Percentiles rank a stretch among this genome's conserved stretches.
These are phyloP conservation scores for Colletotrichum ledebouriae DNA, from an alignment of 2,329 filamentous ascomycete genomes.

Conservation along the genomic window DNA sequence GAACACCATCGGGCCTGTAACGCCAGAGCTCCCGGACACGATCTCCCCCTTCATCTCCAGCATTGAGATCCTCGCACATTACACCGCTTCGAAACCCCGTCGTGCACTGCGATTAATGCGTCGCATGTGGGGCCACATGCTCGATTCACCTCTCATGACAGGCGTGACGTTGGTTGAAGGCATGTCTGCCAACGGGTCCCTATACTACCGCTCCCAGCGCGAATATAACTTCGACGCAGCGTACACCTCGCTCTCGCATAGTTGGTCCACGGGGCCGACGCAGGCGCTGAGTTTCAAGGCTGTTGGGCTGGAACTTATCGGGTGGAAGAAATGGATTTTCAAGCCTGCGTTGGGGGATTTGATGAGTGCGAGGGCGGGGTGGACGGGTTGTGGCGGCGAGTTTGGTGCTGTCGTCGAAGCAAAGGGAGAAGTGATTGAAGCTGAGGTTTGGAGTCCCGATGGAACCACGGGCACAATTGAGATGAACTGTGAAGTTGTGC, in stretches of 20 bases:
- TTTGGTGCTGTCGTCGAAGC: slow-evolving; percentile 17
- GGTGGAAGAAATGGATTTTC: slow-evolving; percentile 48
- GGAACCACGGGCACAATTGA: slow-evolving; percentile 10
- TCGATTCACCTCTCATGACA: slow-evolving; percentile 50
- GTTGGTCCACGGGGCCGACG: slow-evolving; percentile 52
- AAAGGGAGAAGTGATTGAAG: neutral
- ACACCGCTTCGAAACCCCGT: slow-evolving; percentile 43
- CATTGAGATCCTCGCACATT: slow-evolving; percentile 53
- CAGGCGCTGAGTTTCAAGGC: slow-evolving; percentile 47
- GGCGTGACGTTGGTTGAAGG: slow-evolving; percentile 54
- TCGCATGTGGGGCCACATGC: slow-evolving; percentile 49
- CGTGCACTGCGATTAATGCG: slow-evolving; percentile 49
- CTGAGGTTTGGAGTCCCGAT: slow-evolving; percentile 25
- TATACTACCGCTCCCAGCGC: slow-evolving; percentile 50
- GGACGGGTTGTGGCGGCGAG: slow-evolving; percentile 16
- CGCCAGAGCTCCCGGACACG: slow-evolving; percentile 52
- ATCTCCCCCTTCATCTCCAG: slow-evolving; percentile 53
- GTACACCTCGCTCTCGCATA: slow-evolving; percentile 52
- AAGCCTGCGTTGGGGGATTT: slow-evolving; percentile 45
- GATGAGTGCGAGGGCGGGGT: slow-evolving; percentile 43
- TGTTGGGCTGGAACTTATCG: slow-evolving; percentile 46
- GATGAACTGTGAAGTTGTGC: slow-evolving; percentile 9
- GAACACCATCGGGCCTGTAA: slow-evolving; percentile 49
- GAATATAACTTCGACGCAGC: slow-evolving; percentile 51
- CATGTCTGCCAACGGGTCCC: slow-evolving; percentile 52